These are phyloP conservation scores for Lenwebbia sp. DNA, from an alignment of 345 rosid species.

Conservation along the genomic window DNA sequence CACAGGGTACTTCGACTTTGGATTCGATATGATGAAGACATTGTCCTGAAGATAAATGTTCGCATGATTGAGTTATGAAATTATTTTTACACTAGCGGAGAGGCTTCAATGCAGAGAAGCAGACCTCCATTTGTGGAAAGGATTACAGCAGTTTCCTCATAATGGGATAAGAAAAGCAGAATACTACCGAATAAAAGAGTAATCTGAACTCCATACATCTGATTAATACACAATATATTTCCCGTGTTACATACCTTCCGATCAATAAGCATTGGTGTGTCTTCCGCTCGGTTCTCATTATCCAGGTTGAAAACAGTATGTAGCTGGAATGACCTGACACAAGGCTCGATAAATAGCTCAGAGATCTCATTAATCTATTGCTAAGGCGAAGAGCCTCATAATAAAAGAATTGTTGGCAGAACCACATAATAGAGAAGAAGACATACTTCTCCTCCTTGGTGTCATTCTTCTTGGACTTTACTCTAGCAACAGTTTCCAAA, in stretches of 20 bases:
- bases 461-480: slow-evolving; percentile 77
- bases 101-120: not conserved
- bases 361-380: slow-evolving; percentile 2
- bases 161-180: not conserved
- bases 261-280: slow-evolving; percentile 86
- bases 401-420: not conserved
- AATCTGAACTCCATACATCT: not conserved
- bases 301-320: slow-evolving; percentile 83
- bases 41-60: slow-evolving; percentile 59
- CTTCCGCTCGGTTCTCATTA: slow-evolving; percentile 76
- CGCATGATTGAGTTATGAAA: slow-evolving; percentile 1
- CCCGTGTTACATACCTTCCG: slow-evolving; percentile 41
- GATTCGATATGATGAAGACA: slow-evolving; percentile 91
- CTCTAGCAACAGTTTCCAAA: slow-evolving; percentile 86
- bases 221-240: not conserved
- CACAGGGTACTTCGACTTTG: slow-evolving; percentile 90
- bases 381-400: not conserved
- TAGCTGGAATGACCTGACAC: slow-evolving; percentile 64
- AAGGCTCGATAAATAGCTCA: slow-evolving; percentile 13
- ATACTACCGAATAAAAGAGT: not conserved
- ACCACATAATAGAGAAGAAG: not conserved
- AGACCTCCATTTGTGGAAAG: not conserved
- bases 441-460: slow-evolving; percentile 85
- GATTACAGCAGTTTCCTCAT: not conserved
- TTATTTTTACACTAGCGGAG: not conserved